A percentile compares a stretch with the other conserved stretches of the same genome.
Evolutionary conservation across 2,329 filamentous ascomycete species (phyloP).

Genomic region (Fusarium sambucinum): DNA sequence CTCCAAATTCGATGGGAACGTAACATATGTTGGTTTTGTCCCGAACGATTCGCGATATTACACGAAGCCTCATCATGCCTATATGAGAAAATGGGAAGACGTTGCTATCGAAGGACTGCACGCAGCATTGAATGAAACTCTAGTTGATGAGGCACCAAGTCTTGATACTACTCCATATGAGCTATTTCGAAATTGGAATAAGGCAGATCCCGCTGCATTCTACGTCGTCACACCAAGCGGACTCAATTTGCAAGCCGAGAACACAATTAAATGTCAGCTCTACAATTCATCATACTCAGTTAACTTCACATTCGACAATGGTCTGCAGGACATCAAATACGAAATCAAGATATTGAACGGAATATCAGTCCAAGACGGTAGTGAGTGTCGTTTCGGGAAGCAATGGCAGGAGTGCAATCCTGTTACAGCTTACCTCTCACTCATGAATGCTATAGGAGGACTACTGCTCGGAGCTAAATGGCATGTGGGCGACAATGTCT

Average conservation of each 20-base stretch:
- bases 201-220: neutral
- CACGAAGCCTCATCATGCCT: too few relatives aligned
- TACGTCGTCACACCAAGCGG: neutral
- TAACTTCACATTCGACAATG: conserved; percentile 14
- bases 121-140: neutral
- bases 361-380: accelerated
- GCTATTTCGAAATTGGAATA: too few relatives aligned
- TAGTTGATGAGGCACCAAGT: accelerated
- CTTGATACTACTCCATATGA: neutral
- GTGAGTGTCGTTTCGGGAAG: accelerated
- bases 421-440: neutral
- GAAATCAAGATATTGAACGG: neutral
- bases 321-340: neutral
- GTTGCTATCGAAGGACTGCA: neutral
- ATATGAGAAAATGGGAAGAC: too few relatives aligned
- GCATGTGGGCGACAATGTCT: too few relatives aligned
- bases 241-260: accelerated
- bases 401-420: neutral
- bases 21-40: conserved; percentile 1
- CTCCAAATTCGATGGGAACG: accelerated
- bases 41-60: too few relatives aligned
- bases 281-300: conserved; percentile 10
- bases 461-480: neutral
- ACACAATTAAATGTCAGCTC: conserved; percentile 3
- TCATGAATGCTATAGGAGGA: conserved; percentile 2